phyloP scores from a whole-genome alignment of 176 grass and related monocot species.

The Zoysia pacifica region DNA sequence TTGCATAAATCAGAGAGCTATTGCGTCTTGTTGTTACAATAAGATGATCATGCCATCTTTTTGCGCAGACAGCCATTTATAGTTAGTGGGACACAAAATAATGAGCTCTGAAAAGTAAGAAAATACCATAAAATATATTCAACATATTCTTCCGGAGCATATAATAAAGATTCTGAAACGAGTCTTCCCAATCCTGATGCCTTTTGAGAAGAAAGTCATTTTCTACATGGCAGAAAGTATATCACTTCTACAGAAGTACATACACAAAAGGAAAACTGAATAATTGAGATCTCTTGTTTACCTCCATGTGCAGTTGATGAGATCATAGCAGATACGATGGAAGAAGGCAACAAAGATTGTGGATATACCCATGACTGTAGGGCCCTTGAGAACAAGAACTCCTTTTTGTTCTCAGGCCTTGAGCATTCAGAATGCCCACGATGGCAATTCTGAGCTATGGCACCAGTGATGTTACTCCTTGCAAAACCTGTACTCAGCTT shows the following conservation, averaged over 20 bases:
- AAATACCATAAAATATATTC: conserved; percentile 93
- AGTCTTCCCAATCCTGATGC: conserved; percentile 82
- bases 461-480: conserved; percentile 36
- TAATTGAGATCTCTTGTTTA: conserved; percentile 44
- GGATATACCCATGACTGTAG: conserved; percentile 92
- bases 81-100: neutral
- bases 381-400: conserved; percentile 62
- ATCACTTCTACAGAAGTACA: neutral
- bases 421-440: conserved; percentile 35
- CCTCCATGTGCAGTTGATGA: conserved; percentile 76
- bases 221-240: conserved; percentile 53
- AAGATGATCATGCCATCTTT: neutral
- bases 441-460: conserved; percentile 42
- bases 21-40: neutral
- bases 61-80: neutral
- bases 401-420: conserved; percentile 36
- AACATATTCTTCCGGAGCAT: conserved; percentile 84
- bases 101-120: conserved; percentile 3
- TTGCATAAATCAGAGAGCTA: conserved; percentile 13
- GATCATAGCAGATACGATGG: conserved; percentile 65
- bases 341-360: conserved; percentile 61
- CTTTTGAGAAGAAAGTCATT: conserved; percentile 69
- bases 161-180: conserved; percentile 80
- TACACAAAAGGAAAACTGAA: conserved; percentile 4
- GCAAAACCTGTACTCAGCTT: conserved; percentile 52